Conservation (phyloP, 192 early-diverging fungal genomes). For the Lunasporangiospora selenospora region DNA sequence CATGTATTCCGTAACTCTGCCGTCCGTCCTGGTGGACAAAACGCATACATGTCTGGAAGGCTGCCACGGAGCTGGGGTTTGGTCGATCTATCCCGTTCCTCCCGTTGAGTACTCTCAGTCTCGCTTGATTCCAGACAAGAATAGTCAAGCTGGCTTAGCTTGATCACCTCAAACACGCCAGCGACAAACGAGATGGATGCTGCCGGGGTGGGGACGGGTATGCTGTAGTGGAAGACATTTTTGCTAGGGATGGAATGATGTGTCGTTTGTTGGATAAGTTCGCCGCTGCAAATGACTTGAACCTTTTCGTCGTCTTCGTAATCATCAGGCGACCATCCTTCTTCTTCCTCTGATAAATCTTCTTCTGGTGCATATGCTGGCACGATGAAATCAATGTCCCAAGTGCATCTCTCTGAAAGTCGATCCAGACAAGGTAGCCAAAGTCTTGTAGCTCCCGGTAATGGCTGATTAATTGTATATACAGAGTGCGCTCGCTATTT, state of each 20-base stretch:
- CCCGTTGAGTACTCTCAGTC: slow-evolving; percentile 17
- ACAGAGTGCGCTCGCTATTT: slow-evolving; percentile 55
- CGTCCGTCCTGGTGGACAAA: slow-evolving; percentile 66
- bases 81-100: slow-evolving; percentile 8
- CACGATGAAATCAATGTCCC: slow-evolving; percentile 81
- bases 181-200: slow-evolving; percentile 76
- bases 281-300: slow-evolving; percentile 71
- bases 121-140: slow-evolving; percentile 12
- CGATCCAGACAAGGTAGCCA: slow-evolving; percentile 86
- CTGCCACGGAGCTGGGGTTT: slow-evolving; percentile 30
- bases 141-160: slow-evolving; percentile 32
- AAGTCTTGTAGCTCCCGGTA: slow-evolving; percentile 69
- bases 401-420: slow-evolving; percentile 70
- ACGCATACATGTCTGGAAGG: slow-evolving; percentile 70
- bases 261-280: slow-evolving; percentile 66
- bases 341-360: slow-evolving; percentile 34
- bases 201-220: slow-evolving; percentile 72
- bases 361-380: slow-evolving; percentile 53
- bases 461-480: slow-evolving; percentile 71
- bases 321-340: slow-evolving; percentile 43
- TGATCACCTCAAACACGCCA: slow-evolving; percentile 52
- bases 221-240: slow-evolving; percentile 72
- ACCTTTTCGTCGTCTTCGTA: slow-evolving; percentile 58
- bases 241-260: slow-evolving; percentile 65
- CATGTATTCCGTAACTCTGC: slow-evolving; percentile 58